Base-by-base conservation (phyloP, 2,329 filamentous ascomycete species). In the Plenodomus tracheiphilus region DNA sequence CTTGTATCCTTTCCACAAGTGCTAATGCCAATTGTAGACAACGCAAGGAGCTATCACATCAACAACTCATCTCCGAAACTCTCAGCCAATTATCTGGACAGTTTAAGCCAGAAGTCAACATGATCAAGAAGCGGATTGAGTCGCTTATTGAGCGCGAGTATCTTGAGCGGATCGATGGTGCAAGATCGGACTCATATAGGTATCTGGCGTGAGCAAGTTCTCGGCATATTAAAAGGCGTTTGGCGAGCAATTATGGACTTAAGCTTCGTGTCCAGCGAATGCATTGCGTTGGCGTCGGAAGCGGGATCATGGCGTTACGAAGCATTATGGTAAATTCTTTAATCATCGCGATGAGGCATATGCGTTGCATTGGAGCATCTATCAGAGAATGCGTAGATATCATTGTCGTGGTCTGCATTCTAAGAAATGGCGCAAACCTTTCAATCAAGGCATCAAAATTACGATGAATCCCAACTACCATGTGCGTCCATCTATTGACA, bases 91-190 rank as follows among this genome's bases (percentile, higher is more conserved):
- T 92, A 16, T 77, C 78, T 0, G 74, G 77, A 42, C 85, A 87
- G 37, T 93, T 93, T 77, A 87, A 84, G 64, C 89, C 89, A 0
- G 88, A 92, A 47, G 80, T 92, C 30, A 78, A 80, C 22, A 84
- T 92, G 74, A 86, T 93, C 74, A 93, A 93, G 79, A 86, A 84
- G 68, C 84, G 85, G n/a, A 87, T 93, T 50, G 89, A 92, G 69
- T 85, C 85, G 54, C 75, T 93, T 41, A 89, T 93, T 42, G 82
- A 84, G 51, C 80, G 88, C 53, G 89, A 93, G 66, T 93, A 92
- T 58, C 76, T 93, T 17, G 88, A 91, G 74, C 82, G 89, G 3
- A 80, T 88, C 13, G 88, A 91, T n/a, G 80, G 85, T 9, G 80
- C 77, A 8, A 66, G 80, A 22, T 59, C 82, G 5, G 82, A 87